Base-by-base conservation (phyloP, 257 asterid species). In the Gentiana dahurica region DNA sequence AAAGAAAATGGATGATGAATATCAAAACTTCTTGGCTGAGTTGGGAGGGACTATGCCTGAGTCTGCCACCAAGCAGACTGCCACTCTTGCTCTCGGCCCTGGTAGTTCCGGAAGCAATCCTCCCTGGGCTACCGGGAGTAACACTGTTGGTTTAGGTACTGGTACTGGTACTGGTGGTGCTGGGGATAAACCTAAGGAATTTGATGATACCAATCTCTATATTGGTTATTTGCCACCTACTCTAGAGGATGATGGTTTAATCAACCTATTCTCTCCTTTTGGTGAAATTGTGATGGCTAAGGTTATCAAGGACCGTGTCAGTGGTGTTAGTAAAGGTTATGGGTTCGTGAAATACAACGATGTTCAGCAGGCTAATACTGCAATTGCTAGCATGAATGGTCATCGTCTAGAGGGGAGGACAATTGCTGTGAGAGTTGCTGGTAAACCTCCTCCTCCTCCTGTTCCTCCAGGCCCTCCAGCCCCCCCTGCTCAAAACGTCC, bases 1-100 rank as follows among this genome's bases (percentile, higher is more conserved):
- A 33, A 91, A 91, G 81, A 91, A 91, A 79, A 91, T 91, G 98
- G 98, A 91, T 44, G 98, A 91, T 55, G 98, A 91, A 73, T 91
- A 91, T 73, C 95, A 85, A 58, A 91, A 78, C 66, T 91, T 91
- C 69, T 66, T 91, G 61, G 96, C 95, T 3, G 98, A 91, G 67
- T 80, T 91, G 71, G 98, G 96, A 41, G 98, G 98, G 36, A 79
- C 95, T 0, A 68, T 69, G 44, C 98, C 98, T 0, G 96, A 83
- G 61, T 81, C 94, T 13, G 60, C 67, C 44, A 79, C 64, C 54
- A 87, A 83, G 77, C 58, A 75, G 34, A 65, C 53, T 72, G 24
- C 82, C 12, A 78, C 85, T 0, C 87, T 87, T 50, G 94, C 94
- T 65, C 86, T 89, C 61, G 78, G 77, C 0, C 67, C 85, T 36